Percentiles rank a stretch among this genome's conserved stretches.
phyloP scores from a whole-genome alignment of 2,329 filamentous ascomycete genomes.

The Ceratocystis cacaofunesta region DNA sequence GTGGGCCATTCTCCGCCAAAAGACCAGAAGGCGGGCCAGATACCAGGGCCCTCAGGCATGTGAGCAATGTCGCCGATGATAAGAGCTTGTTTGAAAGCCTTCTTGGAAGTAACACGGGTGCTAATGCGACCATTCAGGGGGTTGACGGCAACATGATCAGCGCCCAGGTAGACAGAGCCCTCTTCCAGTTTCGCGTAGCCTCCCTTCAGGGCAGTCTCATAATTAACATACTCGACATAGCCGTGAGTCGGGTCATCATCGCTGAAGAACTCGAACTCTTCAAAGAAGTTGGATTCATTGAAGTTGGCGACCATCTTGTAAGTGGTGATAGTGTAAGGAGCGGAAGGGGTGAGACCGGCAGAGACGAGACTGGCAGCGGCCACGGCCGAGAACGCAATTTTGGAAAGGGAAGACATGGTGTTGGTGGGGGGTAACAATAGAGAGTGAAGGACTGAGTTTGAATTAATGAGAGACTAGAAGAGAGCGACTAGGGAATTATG shows the following conservation, averaged over 20 bases:
- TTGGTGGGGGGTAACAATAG: not conserved
- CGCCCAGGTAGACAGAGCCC: conserved; percentile 50
- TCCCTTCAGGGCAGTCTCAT: conserved; percentile 37
- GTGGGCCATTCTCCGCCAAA: conserved; percentile 56
- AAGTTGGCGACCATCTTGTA: conserved; percentile 36
- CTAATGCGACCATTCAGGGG: conserved; percentile 49
- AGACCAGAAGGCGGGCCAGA: conserved; percentile 62
- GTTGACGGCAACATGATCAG: conserved; percentile 45
- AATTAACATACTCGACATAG: conserved; percentile 54
- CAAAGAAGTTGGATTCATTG: conserved; percentile 41
- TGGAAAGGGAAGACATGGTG: conserved; percentile 10
- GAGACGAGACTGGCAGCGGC: conserved; percentile 3
- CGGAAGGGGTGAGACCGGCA: not conserved
- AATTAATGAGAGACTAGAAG: not conserved
- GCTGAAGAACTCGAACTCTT: conserved; percentile 41
- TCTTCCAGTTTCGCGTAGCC: conserved; percentile 45
- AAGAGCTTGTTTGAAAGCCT: conserved; percentile 52
- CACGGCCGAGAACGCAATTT: conserved; percentile 4
- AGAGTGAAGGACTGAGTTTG: not conserved
- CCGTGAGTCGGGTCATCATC: conserved; percentile 55
- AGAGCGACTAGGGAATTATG: not conserved
- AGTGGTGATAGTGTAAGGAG: conserved; percentile 2
- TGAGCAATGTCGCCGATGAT: conserved; percentile 60
- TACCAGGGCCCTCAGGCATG: conserved; percentile 54
- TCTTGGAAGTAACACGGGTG: conserved; percentile 54